Conservation (phyloP, 306 rosid species). For the Rubus parviflorus region DNA sequence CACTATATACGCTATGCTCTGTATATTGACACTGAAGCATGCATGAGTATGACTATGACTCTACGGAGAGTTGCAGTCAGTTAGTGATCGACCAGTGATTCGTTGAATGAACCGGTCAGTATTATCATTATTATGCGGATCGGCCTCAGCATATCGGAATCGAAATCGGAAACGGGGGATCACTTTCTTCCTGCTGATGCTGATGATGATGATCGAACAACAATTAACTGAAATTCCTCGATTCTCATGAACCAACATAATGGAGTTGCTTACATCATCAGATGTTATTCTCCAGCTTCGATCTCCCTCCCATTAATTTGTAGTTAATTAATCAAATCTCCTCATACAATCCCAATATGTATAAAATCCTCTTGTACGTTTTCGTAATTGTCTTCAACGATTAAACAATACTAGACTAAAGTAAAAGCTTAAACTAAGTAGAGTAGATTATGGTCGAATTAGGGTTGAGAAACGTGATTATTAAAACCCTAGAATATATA, state of each 20-base stretch:
- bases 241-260: not conserved
- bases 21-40: too few species aligned
- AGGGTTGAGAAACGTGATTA: slow-evolving; percentile 42
- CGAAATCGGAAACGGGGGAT: not conserved
- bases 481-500: slow-evolving; percentile 28
- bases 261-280: not conserved
- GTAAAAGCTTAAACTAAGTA: not conserved
- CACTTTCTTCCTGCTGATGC: not conserved
- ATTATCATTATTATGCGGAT: not conserved
- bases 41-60: too few species aligned
- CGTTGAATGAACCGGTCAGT: not conserved
- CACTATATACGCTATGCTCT: too few species aligned
- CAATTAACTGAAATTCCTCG: not conserved
- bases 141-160: not conserved
- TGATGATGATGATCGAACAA: not conserved
- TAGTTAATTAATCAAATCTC: not conserved
- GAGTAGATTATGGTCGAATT: slow-evolving; percentile 34
- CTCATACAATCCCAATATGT: not conserved
- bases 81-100: not conserved
- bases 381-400: too few species aligned
- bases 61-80: not conserved
- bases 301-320: not conserved
- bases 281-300: not conserved
- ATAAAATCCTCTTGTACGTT: too few species aligned
- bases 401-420: not conserved